phyloP scores from a whole-genome alignment of 805 yeast genomes.

The Yarrowia porcina region DNA sequence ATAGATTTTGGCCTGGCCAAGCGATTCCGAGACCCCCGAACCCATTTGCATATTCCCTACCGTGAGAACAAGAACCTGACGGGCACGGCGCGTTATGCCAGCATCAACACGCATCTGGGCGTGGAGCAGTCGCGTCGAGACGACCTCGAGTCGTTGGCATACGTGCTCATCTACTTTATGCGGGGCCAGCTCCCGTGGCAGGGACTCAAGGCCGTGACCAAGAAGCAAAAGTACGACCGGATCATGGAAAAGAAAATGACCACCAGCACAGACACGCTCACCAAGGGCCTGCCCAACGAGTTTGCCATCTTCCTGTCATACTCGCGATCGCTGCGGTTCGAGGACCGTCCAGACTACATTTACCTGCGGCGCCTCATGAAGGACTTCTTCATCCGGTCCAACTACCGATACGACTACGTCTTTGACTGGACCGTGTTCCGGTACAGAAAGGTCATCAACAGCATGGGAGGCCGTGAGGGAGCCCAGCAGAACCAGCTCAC shows the following conservation, averaged over 20 bases:
- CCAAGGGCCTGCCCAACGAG: constrained; percentile 89
- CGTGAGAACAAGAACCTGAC: constrained; percentile 94
- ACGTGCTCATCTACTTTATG: constrained; percentile 90
- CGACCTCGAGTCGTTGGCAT: constrained; percentile 94
- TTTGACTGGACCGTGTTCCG: constrained; percentile 96
- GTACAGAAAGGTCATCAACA: constrained; percentile 39
- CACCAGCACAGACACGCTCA: constrained; percentile 78
- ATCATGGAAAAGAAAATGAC: constrained; percentile 94
- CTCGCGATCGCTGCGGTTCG: constrained; percentile 85
- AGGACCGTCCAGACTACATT: constrained; percentile 92
- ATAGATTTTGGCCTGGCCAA: constrained; percentile 94
- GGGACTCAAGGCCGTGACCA: constrained; percentile 94
- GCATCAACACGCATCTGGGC: constrained; percentile 92
- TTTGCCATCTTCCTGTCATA: constrained; percentile 84
- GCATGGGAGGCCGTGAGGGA: constrained; percentile 21
- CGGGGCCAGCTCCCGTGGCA: constrained; percentile 98
- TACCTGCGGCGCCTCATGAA: constrained; percentile 85
- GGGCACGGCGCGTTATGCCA: constrained; percentile 96
- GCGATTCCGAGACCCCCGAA: constrained; percentile 89
- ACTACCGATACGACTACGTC: constrained; percentile 87
- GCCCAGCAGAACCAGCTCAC: constrained; percentile 1
- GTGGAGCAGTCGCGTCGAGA: constrained; percentile 96
- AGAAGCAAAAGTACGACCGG: constrained; percentile 94
- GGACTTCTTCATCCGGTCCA: constrained; percentile 82
- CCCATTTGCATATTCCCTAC: constrained; percentile 92